Evolutionary conservation across 768 basidiomycete genomes (phyloP).

Genomic region (Suillus paluster): DNA sequence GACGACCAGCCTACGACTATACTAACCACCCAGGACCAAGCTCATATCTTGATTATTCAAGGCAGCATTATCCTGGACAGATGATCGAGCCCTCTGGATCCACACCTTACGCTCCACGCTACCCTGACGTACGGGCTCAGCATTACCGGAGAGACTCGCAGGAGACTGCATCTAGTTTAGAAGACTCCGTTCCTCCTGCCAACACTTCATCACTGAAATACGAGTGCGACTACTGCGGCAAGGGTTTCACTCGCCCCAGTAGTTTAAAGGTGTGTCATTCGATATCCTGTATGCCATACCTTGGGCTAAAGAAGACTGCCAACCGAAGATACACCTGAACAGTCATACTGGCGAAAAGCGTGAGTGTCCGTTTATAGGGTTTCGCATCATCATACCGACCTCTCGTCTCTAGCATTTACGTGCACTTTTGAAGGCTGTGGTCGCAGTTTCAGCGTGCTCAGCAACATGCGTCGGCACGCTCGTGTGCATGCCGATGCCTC

Average conservation of each 20-base stretch:
- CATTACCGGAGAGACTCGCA: constrained; percentile 25
- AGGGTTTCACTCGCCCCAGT: constrained; percentile 81
- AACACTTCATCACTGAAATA: constrained; percentile 55
- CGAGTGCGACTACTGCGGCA: constrained; percentile 79
- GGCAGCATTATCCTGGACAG: constrained; percentile 15
- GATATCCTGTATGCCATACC: constrained; percentile 8
- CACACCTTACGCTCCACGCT: constrained; percentile 18
- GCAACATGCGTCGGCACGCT: constrained; percentile 88
- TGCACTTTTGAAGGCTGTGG: constrained; percentile 79
- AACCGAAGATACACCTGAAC: constrained; percentile 74
- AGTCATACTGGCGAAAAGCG: constrained; percentile 88
- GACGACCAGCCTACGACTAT: constrained; percentile 33
- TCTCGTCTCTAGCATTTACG: constrained; percentile 58
- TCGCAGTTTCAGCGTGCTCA: constrained; percentile 83
- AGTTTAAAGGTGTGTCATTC: constrained; percentile 67
- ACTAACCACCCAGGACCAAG: constrained; percentile 8
- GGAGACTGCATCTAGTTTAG: constrained; percentile 12
- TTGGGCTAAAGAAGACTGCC: constrained; percentile 13
- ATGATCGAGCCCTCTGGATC: constrained; percentile 21
- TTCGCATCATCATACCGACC: constrained; percentile 15
- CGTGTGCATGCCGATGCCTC: constrained; percentile 60
- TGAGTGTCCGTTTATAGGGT: constrained; percentile 41
- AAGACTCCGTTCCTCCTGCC: constrained; percentile 21
- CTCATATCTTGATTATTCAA: constrained; percentile 4
- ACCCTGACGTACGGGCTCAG: constrained; percentile 19